phyloP scores from a whole-genome alignment of 1,139 yeast genomes.

The Candida pseudoviswanathii region DNA sequence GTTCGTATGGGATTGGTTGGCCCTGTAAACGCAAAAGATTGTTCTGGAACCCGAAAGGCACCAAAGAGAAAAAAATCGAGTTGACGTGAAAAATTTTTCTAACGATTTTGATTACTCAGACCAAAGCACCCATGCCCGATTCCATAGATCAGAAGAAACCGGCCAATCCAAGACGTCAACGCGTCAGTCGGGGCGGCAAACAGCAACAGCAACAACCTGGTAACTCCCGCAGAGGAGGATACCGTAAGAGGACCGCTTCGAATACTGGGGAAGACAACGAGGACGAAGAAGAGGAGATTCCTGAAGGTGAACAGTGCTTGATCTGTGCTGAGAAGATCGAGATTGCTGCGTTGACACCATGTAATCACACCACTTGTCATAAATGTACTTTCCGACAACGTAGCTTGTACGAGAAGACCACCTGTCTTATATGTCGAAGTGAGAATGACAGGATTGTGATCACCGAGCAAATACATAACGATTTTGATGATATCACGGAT shows the following conservation, averaged over 20 bases:
- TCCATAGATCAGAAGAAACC: conserved; percentile 1
- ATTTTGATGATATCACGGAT: conserved; percentile 39
- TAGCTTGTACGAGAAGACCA: conserved; percentile 70
- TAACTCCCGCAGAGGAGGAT: conserved; percentile 11
- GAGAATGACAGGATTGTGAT: conserved; percentile 62
- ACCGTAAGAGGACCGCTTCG: conserved; percentile 22
- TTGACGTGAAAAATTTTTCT: background rate
- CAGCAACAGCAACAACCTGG: background rate
- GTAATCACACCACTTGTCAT: conserved; percentile 86
- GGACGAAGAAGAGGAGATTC: conserved; percentile 31
- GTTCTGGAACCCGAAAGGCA: no score
- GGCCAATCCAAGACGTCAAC: conserved; percentile 16
- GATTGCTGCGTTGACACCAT: conserved; percentile 72
- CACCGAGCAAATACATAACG: conserved; percentile 44
- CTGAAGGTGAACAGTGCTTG: conserved; percentile 55
- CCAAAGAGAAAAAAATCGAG: no score
- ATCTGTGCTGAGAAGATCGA: conserved; percentile 78
- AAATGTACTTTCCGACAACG: conserved; percentile 81
- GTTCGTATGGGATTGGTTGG: no score
- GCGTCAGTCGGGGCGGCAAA: conserved; percentile 22
- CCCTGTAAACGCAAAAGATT: background rate
- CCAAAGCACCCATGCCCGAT: background rate
- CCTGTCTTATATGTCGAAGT: conserved; percentile 83
- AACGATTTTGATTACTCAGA: no score
- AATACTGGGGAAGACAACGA: conserved; percentile 10